These are phyloP conservation scores for Epichloe gansuensis DNA, from an alignment of 2,329 filamentous ascomycete species.

Conservation along the genomic window DNA sequence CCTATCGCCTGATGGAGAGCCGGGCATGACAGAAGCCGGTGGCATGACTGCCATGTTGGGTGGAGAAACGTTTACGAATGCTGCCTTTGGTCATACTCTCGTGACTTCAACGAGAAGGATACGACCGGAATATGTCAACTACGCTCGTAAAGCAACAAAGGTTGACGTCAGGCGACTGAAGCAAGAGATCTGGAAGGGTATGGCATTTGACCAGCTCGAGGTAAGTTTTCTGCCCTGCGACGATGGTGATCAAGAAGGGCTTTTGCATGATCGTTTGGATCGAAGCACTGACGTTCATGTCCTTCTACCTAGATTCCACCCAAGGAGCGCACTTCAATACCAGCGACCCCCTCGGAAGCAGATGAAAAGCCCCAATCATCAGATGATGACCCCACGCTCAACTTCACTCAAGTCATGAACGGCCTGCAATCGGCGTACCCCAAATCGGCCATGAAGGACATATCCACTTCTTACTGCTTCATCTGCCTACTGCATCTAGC, in stretches of 20 bases:
- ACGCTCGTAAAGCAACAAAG: conserved; percentile 57
- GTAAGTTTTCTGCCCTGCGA: conserved; percentile 26
- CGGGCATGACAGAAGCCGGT: conserved; percentile 31
- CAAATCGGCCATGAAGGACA: conserved; percentile 76
- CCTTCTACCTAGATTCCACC: conserved; percentile 7
- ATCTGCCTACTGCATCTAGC: conserved; percentile 85
- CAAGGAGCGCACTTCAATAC: neutral
- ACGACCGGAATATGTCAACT: conserved; percentile 57
- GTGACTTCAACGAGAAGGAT: conserved; percentile 51
- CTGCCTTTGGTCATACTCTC: conserved; percentile 51
- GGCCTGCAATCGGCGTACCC: conserved; percentile 76
- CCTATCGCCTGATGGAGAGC: conserved; percentile 52
- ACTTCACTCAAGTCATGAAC: conserved; percentile 89
- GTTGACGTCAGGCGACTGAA: conserved; percentile 56
- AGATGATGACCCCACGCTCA: conserved; percentile 44
- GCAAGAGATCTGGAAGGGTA: conserved; percentile 57
- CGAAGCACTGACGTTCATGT: neutral
- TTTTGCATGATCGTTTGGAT: neutral
- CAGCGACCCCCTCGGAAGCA: conserved; percentile 17
- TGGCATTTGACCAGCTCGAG: conserved; percentile 41
- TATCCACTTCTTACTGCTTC: conserved; percentile 87
- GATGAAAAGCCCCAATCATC: conserved; percentile 19
- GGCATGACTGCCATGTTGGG: conserved; percentile 39
- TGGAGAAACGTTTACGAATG: conserved; percentile 34
- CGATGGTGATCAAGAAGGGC: neutral